Evolutionary conservation across 2,329 filamentous ascomycete genomes (phyloP), one percentile per base, ranked within the genome.

Genomic region (Cordyceps cicadae): DNA sequence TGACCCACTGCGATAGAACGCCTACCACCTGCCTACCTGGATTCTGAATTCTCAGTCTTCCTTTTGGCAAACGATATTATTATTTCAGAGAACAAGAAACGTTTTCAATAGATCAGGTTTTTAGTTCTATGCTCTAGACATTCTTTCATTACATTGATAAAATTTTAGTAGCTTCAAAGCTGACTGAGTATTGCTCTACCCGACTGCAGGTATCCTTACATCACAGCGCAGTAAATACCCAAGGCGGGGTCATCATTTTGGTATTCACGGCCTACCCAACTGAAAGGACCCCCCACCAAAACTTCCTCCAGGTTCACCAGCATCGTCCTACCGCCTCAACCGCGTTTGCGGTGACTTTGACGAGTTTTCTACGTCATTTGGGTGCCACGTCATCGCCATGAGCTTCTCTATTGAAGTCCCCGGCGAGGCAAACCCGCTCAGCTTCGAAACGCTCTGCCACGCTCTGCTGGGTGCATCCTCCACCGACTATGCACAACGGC

Each of bases 391-490:
- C 53, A 62, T 41, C 61, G 71, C 63, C 69, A 90, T 90, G 87
- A 84, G 79, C 71, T 87, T 87, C 72, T 75, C 82, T 63, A 85
- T 95, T 70, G 91, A 96, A 76, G 86, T 91, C 62, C 83, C 89
- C 7, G 92, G 89, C 65, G 91, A 94, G 76, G 88, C 91, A 50
- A 91, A 81, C 66, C 88, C 89, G 59, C 77, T 92, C 64, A 85
- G 74, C 62, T 73, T 81, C 62, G 78, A 82, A 62, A 83, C 86
- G 70, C 81, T 92, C 29, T 85, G 84, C 69, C 82, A 83, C 64
- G 82, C 83, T 12, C 76, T 92, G 59, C 77, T 85, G 63, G 78
- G 82, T 60, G 87, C 87, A 39, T 83, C 83, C 48, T 87, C 86
- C 19, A 79, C 81, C 54, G 80, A 86, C 61, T 80, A 85, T 66